These are phyloP conservation scores for Boletus smithii DNA, from an alignment of 1,284 basidiomycete species.

Conservation along the genomic window DNA sequence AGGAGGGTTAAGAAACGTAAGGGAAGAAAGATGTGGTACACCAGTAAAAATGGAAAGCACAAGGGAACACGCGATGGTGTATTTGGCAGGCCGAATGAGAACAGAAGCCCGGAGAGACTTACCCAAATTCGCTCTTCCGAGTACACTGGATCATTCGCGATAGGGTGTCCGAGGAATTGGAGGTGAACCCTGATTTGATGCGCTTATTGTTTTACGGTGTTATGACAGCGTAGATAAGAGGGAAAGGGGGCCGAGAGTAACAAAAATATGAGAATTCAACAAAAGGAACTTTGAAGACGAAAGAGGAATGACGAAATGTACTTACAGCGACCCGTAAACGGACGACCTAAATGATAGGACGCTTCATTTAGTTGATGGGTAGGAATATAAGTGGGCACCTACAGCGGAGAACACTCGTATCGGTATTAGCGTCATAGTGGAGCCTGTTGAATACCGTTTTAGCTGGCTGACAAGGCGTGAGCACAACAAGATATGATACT, in stretches of 20 bases:
- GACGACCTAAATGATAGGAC: conserved; percentile 55
- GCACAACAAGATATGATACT: background rate
- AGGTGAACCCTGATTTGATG: conserved; percentile 96
- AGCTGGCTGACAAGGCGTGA: conserved; percentile 53
- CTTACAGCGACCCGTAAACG: conserved; percentile 86
- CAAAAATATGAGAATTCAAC: background rate
- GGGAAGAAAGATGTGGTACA: background rate
- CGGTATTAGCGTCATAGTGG: conserved; percentile 77
- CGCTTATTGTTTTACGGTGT: conserved; percentile 44
- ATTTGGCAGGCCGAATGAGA: background rate
- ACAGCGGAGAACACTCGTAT: conserved; percentile 92
- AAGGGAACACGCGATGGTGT: background rate
- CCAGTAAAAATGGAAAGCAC: background rate
- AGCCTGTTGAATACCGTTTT: conserved; percentile 88
- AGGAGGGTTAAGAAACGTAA: background rate
- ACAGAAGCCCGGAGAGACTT: conserved; percentile 20
- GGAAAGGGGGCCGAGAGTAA: background rate
- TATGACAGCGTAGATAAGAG: conserved; percentile 1
- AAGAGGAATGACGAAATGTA: conserved; percentile 6
- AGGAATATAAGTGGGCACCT: conserved; percentile 28
- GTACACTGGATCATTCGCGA: conserved; percentile 91
- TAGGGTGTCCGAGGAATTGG: conserved; percentile 91
- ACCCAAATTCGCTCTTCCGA: conserved; percentile 82
- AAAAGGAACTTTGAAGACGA: background rate
- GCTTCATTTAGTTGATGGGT: conserved; percentile 7